Evolutionary conservation across 2,329 filamentous ascomycete species (phyloP).

Genomic region (Penicillium sp.): DNA sequence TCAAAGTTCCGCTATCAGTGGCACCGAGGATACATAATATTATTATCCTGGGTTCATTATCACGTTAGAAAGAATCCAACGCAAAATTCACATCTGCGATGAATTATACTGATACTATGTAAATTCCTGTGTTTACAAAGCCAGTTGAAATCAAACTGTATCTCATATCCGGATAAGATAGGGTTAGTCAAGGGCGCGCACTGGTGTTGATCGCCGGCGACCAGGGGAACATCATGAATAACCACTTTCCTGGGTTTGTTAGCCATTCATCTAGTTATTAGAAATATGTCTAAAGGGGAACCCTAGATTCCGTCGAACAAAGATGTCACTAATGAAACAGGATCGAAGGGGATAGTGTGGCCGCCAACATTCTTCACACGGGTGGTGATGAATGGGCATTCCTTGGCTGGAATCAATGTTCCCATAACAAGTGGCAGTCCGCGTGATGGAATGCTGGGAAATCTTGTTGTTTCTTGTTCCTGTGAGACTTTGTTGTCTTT

Average conservation of each 20-base stretch:
- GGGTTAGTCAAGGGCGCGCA: not conserved
- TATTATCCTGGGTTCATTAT: not conserved
- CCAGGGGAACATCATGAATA: not conserved
- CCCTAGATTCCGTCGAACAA: not conserved
- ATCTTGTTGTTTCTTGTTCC: conserved; percentile 8
- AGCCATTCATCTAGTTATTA: too few relatives aligned
- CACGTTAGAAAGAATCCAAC: too few relatives aligned
- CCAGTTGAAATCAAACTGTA: not conserved
- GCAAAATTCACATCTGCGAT: not conserved
- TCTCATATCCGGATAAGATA: not conserved
- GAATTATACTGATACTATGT: not conserved
- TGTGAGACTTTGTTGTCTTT: conserved; percentile 5
- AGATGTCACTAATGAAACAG: not conserved
- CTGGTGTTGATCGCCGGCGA: not conserved
- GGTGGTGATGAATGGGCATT: conserved; percentile 33
- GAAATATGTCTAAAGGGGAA: not conserved
- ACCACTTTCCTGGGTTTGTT: not conserved
- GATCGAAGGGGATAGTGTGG: conserved; percentile 16
- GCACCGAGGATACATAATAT: too few relatives aligned
- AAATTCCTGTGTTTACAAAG: too few relatives aligned
- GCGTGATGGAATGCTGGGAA: conserved; percentile 11
- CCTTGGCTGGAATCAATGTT: conserved; percentile 20
- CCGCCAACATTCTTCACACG: conserved; percentile 31
- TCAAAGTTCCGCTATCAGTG: not conserved
- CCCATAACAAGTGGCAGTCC: conserved; percentile 33